A percentile compares a stretch with the other conserved stretches of the same genome.
phyloP scores from a whole-genome alignment of 192 early-diverging fungal genomes.

The Coemansia pectinata region DNA sequence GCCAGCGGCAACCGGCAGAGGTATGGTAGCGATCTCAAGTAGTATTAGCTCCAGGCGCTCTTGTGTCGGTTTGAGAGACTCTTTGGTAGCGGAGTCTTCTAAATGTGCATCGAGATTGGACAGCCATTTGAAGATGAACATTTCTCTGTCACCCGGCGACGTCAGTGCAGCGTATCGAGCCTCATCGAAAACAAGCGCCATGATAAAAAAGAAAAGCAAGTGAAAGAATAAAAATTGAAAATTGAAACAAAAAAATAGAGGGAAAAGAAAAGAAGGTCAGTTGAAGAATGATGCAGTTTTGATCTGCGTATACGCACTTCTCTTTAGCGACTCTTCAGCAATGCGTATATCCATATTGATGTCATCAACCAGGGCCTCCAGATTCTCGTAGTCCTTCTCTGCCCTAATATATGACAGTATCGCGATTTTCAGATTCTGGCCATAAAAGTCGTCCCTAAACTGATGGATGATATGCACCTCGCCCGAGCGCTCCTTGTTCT shows the following conservation, averaged over 20 bases:
- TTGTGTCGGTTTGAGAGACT: constrained; percentile 64
- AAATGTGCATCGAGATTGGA: constrained; percentile 75
- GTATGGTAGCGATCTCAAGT: constrained; percentile 63
- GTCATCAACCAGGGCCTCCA: constrained; percentile 92
- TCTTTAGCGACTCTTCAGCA: constrained; percentile 27
- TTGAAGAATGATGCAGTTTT: constrained; percentile 12
- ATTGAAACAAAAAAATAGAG: background rate
- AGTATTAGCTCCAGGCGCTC: constrained; percentile 73
- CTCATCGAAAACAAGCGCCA: constrained; percentile 57
- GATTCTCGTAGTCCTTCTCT: constrained; percentile 82
- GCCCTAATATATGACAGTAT: constrained; percentile 88
- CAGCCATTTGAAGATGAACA: constrained; percentile 90
- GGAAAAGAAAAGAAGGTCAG: background rate
- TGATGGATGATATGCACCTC: constrained; percentile 96
- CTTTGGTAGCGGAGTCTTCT: constrained; percentile 30
- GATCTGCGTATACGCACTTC: constrained; percentile 17
- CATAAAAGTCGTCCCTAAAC: constrained; percentile 92
- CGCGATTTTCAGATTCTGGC: constrained; percentile 73
- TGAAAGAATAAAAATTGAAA: background rate
- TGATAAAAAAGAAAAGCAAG: constrained; percentile 1
- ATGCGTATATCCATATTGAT: constrained; percentile 81
- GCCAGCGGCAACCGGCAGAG: constrained; percentile 59
- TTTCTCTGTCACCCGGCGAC: constrained; percentile 69
- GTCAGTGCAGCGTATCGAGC: constrained; percentile 36
- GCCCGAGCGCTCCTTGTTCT: constrained; percentile 94